phyloP scores from a whole-genome alignment of 805 yeast genomes.

The Starmerella davenportii region DNA sequence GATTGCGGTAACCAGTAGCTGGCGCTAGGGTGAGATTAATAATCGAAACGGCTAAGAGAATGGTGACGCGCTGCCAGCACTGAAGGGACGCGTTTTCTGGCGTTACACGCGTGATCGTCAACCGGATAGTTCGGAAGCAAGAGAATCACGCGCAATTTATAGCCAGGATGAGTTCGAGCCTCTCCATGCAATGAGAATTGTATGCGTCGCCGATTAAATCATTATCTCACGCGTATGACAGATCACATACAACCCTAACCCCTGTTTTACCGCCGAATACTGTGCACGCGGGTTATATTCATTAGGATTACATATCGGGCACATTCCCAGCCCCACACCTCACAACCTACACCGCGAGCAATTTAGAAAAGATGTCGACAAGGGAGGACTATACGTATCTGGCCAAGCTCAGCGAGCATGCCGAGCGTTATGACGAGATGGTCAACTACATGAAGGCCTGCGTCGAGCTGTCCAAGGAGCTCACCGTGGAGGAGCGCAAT shows the following conservation, averaged over 20 bases:
- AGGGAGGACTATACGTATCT: slow-evolving; percentile 97
- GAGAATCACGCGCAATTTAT: too few species aligned
- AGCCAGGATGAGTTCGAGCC: too few species aligned
- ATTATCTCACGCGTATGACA: too few species aligned
- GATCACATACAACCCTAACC: not conserved
- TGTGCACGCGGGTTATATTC: not conserved
- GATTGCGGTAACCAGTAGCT: not conserved
- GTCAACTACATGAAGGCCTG: slow-evolving; percentile 95
- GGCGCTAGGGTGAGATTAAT: not conserved
- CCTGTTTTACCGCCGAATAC: not conserved
- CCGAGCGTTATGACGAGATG: slow-evolving; percentile 99
- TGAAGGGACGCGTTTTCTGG: too few species aligned
- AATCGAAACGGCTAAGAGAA: too few species aligned
- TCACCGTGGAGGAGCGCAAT: slow-evolving; percentile 96
- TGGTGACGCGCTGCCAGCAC: too few species aligned
- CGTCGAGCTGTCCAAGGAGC: slow-evolving; percentile 54
- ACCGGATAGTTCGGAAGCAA: too few species aligned
- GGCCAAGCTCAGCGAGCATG: slow-evolving; percentile 98
- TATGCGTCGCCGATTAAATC: too few species aligned
- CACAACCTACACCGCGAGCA: not conserved
- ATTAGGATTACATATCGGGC: not conserved
- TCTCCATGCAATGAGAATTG: too few species aligned
- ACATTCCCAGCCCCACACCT: slow-evolving; percentile 1
- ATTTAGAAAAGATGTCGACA: slow-evolving; percentile 24
- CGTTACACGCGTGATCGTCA: too few species aligned